Evolutionary conservation across 495 filamentous ascomycete species (phyloP).

Genomic region (Neurospora hispaniola): DNA sequence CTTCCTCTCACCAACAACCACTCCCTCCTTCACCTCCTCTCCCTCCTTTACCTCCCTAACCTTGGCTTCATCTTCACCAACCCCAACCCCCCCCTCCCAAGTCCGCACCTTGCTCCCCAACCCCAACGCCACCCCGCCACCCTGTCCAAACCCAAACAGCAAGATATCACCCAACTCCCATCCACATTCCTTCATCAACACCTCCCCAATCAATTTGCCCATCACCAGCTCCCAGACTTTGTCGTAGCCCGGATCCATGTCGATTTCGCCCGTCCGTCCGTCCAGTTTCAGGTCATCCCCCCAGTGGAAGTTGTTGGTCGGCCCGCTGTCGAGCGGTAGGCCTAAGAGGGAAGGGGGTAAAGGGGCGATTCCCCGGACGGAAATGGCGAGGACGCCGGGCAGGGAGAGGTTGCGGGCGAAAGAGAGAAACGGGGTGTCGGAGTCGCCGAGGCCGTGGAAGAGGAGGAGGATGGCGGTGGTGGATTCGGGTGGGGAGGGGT

Average conservation of each 20-base stretch:
- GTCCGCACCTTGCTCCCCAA: conserved; percentile 31
- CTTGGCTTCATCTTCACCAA: conserved; percentile 11
- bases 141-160: conserved; percentile 80
- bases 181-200: conserved; percentile 56
- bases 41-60: neutral
- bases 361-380: conserved; percentile 61
- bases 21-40: neutral
- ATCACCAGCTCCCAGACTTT: conserved; percentile 40
- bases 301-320: conserved; percentile 59
- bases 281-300: conserved; percentile 77
- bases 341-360: conserved; percentile 66
- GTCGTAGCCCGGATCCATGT: conserved; percentile 70
- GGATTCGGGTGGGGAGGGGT: conserved; percentile 31
- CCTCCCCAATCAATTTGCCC: conserved; percentile 46
- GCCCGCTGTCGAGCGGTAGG: conserved; percentile 5
- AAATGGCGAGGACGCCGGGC: conserved; percentile 68
- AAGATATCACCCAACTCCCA: conserved; percentile 60
- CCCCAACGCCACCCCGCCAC: conserved; percentile 67
- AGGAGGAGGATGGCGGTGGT: conserved; percentile 72
- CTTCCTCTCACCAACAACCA: neutral
- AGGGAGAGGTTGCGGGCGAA: conserved; percentile 66
- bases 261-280: conserved; percentile 48
- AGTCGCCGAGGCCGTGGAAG: conserved; percentile 86
- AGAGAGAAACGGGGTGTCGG: conserved; percentile 52
- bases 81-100: conserved; percentile 22